These are phyloP conservation scores for Trematosphaeria pertusa DNA, from an alignment of 2,329 filamentous ascomycete species.

Conservation along the genomic window DNA sequence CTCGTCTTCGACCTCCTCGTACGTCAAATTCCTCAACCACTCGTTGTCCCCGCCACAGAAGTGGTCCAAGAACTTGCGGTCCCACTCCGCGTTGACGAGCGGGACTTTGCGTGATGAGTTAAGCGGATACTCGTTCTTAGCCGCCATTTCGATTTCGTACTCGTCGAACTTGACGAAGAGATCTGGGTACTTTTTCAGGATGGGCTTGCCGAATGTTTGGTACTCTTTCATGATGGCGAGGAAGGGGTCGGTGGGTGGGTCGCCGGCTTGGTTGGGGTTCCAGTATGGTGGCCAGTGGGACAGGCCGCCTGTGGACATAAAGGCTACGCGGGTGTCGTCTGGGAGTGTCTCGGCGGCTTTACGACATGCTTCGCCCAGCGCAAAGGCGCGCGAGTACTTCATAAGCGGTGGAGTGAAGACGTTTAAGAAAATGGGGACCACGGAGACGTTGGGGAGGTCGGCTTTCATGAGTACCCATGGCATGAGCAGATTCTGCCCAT, in stretches of 20 bases:
- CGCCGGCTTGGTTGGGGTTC: conserved; percentile 32
- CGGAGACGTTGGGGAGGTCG: conserved; percentile 20
- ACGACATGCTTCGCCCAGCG: conserved; percentile 37
- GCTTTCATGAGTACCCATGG: conserved; percentile 39
- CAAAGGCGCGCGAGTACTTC: conserved; percentile 36
- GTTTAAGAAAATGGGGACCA: conserved; percentile 38
- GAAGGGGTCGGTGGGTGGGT: conserved; percentile 33
- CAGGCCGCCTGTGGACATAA: conserved; percentile 18
- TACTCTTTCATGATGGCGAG: conserved; percentile 38
- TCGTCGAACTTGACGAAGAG: conserved; percentile 38
- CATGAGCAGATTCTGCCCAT: conserved; percentile 41
- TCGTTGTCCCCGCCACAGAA: conserved; percentile 25
- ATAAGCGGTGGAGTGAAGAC: conserved; percentile 40
- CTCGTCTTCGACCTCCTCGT: conserved; percentile 27
- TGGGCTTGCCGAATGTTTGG: conserved; percentile 32
- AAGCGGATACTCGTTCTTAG: conserved; percentile 39
- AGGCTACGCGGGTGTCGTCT: conserved; percentile 8
- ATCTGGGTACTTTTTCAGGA: conserved; percentile 29
- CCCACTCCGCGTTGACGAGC: conserved; percentile 38
- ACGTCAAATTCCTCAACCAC: conserved; percentile 23
- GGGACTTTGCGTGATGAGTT: conserved; percentile 33
- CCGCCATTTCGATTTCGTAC: conserved; percentile 41
- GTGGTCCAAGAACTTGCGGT: conserved; percentile 29
- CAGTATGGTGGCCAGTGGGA: conserved; percentile 43
- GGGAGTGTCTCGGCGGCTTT: conserved; percentile 9